Evolutionary conservation across 148 eudicot genomes (phyloP).

Genomic region (Persicaria maculosa): DNA sequence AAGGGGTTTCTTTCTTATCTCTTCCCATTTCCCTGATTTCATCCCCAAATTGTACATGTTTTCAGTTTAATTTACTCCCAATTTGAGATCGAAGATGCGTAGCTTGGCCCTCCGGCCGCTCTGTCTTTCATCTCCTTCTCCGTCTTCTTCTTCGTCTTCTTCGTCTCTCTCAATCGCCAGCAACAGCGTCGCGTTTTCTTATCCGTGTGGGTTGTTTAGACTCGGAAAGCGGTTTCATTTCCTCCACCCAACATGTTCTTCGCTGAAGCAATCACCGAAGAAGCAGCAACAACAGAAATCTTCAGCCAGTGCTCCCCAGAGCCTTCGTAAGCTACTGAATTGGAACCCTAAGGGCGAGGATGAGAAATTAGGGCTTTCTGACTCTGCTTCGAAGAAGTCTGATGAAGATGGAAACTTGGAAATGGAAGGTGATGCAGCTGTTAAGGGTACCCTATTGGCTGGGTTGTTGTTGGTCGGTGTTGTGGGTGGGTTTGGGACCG

Average conservation of each 20-base stretch:
- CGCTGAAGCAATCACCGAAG: slow-evolving; percentile 58
- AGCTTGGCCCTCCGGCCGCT: slow-evolving; percentile 21
- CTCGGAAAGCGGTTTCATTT: slow-evolving; percentile 41
- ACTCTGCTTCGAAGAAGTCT: neutral
- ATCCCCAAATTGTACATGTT: neutral
- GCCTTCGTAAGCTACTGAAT: slow-evolving; percentile 39
- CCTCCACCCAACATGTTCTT: slow-evolving; percentile 58
- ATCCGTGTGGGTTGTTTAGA: slow-evolving; percentile 16
- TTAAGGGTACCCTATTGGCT: slow-evolving; percentile 80
- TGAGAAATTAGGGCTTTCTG: neutral
- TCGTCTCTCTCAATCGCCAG: slow-evolving; percentile 2
- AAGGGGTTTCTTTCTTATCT: neutral
- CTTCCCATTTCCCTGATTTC: neutral
- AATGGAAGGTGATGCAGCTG: slow-evolving; percentile 45
- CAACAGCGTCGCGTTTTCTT: slow-evolving; percentile 18
- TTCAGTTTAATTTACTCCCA: neutral
- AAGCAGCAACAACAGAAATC: slow-evolving; percentile 32
- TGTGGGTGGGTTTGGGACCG: slow-evolving; percentile 81
- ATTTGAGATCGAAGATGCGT: slow-evolving; percentile 23
- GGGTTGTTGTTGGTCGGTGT: slow-evolving; percentile 74
- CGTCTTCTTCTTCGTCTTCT: slow-evolving; percentile 19
- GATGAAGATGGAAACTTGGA: slow-evolving; percentile 15
- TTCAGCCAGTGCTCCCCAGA: slow-evolving; percentile 42
- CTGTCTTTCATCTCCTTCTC: slow-evolving; percentile 19
- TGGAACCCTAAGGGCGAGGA: slow-evolving; percentile 29